Conservation (phyloP, 176 grass and related monocot genomes). For the Triticum turgidum region DNA sequence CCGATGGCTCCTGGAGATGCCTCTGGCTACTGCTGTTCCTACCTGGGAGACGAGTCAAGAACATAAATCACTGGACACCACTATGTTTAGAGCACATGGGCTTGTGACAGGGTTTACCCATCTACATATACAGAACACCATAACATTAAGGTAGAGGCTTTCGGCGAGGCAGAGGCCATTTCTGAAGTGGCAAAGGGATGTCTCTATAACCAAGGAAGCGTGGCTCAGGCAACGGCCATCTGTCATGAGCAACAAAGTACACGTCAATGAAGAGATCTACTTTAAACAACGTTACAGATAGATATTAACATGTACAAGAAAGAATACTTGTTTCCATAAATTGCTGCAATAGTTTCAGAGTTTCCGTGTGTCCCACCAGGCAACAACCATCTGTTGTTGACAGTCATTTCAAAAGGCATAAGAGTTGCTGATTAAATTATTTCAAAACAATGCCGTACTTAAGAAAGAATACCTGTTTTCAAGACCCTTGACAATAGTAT, state of each 20-base stretch:
- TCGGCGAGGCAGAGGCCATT: background rate
- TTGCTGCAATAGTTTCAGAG: background rate
- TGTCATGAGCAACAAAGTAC: slow-evolving; percentile 3
- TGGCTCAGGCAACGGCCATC: background rate
- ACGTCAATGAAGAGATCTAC: background rate
- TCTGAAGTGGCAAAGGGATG: background rate
- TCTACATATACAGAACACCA: too few species aligned
- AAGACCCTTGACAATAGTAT: background rate
- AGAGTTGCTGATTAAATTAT: background rate
- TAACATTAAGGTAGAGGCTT: background rate
- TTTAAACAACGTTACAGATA: background rate
- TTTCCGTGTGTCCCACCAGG: background rate
- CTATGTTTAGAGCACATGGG: too few species aligned
- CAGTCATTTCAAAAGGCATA: background rate
- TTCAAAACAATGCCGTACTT: background rate
- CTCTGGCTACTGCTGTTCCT: too few species aligned
- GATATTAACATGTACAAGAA: background rate
- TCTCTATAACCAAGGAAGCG: background rate
- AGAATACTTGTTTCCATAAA: background rate
- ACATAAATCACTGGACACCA: too few species aligned
- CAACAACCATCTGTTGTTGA: background rate
- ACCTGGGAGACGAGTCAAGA: too few species aligned
- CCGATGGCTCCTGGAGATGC: too few species aligned
- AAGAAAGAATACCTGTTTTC: background rate
- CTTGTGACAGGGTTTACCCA: too few species aligned